Conservation (phyloP, 169 alveolate species). For the Perkinsus olseni region DNA sequence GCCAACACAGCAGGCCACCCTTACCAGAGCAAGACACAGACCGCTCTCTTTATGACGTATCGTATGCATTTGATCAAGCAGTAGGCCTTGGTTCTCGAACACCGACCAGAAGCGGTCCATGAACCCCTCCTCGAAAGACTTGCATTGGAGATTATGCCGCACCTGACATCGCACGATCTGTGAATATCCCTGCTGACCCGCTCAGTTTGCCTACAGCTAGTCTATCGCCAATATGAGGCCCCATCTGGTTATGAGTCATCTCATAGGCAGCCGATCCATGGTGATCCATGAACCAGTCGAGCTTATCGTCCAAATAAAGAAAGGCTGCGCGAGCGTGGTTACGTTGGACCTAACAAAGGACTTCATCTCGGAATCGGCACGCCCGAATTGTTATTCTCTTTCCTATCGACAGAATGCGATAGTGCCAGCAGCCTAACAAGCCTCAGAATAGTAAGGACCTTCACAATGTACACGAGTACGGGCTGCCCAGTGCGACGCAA, state of each 20-base stretch:
- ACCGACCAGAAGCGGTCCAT: not conserved
- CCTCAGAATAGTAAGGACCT: too few relatives aligned
- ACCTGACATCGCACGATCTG: not conserved
- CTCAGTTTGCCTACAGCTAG: not conserved
- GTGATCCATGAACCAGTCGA: not conserved
- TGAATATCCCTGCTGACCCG: not conserved
- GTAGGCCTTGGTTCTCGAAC: not conserved
- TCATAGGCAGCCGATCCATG: not conserved
- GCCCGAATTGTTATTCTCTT: too few relatives aligned
- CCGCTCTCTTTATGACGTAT: not conserved
- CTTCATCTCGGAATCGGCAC: too few relatives aligned
- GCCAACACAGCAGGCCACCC: not conserved
- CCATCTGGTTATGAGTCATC: not conserved
- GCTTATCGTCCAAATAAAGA: constrained; percentile 25
- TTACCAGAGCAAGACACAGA: not conserved
- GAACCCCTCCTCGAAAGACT: not conserved
- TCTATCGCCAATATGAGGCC: not conserved
- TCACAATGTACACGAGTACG: too few relatives aligned
- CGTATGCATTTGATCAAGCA: not conserved
- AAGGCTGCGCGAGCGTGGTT: constrained; percentile 31
- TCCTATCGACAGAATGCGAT: too few relatives aligned
- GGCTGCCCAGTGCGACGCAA: too few relatives aligned
- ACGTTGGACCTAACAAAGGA: constrained; percentile 25
- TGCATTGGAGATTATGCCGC: not conserved
- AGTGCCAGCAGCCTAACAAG: too few relatives aligned